Evolutionary conservation across 2,329 filamentous ascomycete species (phyloP).

Genomic region (Aspergillus udagawae): DNA sequence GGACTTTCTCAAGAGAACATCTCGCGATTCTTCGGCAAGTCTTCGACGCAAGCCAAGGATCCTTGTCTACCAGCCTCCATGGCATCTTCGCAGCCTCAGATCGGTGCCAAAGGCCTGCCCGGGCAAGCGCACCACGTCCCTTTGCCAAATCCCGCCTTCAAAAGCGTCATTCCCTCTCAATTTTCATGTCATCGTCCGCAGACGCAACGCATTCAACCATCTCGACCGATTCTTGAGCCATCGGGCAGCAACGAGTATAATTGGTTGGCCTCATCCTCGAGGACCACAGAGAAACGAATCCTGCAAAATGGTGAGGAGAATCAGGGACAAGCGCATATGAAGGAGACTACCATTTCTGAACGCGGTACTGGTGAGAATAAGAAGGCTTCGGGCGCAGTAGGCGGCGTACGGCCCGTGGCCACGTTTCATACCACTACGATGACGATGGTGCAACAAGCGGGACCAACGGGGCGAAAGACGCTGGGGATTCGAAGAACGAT

Average conservation of each 20-base stretch:
- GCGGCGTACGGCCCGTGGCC: slow-evolving; percentile 24
- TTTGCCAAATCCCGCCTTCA: slow-evolving; percentile 9
- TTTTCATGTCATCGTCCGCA: slow-evolving; percentile 29
- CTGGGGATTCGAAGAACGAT: slow-evolving; percentile 41
- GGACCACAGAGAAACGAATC: slow-evolving; percentile 18
- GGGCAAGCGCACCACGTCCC: slow-evolving; percentile 3
- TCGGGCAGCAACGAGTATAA: slow-evolving; percentile 31
- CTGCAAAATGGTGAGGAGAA: slow-evolving; percentile 8
- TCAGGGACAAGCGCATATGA: slow-evolving; percentile 3
- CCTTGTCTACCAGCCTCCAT: slow-evolving; percentile 9
- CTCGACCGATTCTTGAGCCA: slow-evolving; percentile 30
- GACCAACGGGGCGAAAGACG: slow-evolving; percentile 30
- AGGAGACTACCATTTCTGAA: slow-evolving; percentile 11
- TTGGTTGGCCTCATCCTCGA: slow-evolving; percentile 29
- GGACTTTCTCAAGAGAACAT: slow-evolving; percentile 49
- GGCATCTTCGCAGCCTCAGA: slow-evolving; percentile 8
- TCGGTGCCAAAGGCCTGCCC: slow-evolving; percentile 8
- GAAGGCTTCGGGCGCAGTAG: slow-evolving; percentile 15
- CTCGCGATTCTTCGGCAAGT: slow-evolving; percentile 47
- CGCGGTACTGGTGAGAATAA: slow-evolving; percentile 22
- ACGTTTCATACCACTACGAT: slow-evolving; percentile 41
- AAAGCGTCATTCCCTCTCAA: slow-evolving; percentile 15
- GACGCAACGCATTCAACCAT: slow-evolving; percentile 26
- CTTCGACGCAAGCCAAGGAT: slow-evolving; percentile 17
- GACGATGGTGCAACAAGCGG: slow-evolving; percentile 29